Evolutionary conservation across 2,329 filamentous ascomycete species (phyloP).

Genomic region (Sporothrix inflata): DNA sequence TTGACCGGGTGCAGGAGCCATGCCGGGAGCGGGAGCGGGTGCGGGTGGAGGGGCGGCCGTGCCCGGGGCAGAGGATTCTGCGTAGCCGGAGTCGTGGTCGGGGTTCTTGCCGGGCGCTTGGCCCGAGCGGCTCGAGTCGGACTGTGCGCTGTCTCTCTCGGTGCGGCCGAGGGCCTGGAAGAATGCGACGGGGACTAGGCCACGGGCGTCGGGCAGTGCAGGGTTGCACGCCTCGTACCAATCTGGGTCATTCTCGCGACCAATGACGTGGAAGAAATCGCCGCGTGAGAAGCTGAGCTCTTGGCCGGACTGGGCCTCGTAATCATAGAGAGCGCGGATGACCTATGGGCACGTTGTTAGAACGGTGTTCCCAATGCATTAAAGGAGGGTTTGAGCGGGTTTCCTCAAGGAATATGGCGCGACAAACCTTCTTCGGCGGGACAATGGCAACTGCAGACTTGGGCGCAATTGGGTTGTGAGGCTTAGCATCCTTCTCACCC

Average conservation of each 20-base stretch:
- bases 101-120: slow-evolving; percentile 59
- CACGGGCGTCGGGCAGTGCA: slow-evolving; percentile 79
- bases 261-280: slow-evolving; percentile 98
- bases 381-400: not conserved
- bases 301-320: slow-evolving; percentile 73
- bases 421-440: slow-evolving; percentile 84
- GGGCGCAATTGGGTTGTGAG: slow-evolving; percentile 75
- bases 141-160: slow-evolving; percentile 82
- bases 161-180: slow-evolving; percentile 93
- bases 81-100: slow-evolving; percentile 91
- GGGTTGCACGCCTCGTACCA: slow-evolving; percentile 99
- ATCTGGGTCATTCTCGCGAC: slow-evolving; percentile 87
- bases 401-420: slow-evolving; percentile 6
- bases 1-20: slow-evolving; percentile 39
- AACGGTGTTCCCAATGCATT: not conserved
- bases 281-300: slow-evolving; percentile 91
- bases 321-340: slow-evolving; percentile 95
- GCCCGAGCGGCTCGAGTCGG: slow-evolving; percentile 57
- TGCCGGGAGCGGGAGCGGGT: slow-evolving; percentile 39
- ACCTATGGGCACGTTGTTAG: slow-evolving; percentile 61
- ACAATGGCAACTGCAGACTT: slow-evolving; percentile 88
- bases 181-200: slow-evolving; percentile 89
- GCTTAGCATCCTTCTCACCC: slow-evolving; percentile 77
- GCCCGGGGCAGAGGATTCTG: slow-evolving; percentile 53
- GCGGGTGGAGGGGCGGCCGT: slow-evolving; percentile 27